Base-by-base conservation (phyloP, 129 eudicot species). In the Helianthus tuberosus region DNA sequence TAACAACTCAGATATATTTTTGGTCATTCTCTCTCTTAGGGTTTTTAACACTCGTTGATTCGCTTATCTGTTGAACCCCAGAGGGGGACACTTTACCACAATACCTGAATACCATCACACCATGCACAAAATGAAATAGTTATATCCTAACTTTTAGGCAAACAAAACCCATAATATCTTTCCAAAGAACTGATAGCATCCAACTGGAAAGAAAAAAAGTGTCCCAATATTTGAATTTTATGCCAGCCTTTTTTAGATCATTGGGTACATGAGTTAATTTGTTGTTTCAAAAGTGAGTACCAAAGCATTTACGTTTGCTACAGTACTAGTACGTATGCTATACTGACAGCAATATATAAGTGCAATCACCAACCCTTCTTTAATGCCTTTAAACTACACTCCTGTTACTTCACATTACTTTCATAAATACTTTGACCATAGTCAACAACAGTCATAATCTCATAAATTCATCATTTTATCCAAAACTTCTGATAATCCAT, bases 401-500 rank as follows among this genome's bases (percentile, higher is more conserved):
- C 62, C 48, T 62, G 32, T 27, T 27, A 27, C 32, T 27, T 27
- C 32, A 27, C 32, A 50, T 44, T 46, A 11, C 77, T 41, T 61
- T 64, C 39, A 39, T 51, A 10, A 52, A 52, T 52, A 57, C 55
- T 64, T 75, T 66, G 74, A 76, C 62, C 74, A 68, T 54, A 49
- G 47, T 46, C 6, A 5, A 35, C 59, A 55, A 77, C 59, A 48
- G 6, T 69, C 46, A 49, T 38, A 48, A 35, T 69, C 70, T 51
- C 66, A 77, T 43, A 6, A 43, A 43, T 70, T 62, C 9, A 61
- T 62, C 3, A 75, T 62, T 38, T 23, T 29, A 8, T 16, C 67
- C 75, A 59, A 79, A 72, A 79, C 53, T 72, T 72, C 12, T 27
- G 4, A 79, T 64, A 53, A 62, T 64, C 77, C 82, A 72, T 79